Percentiles rank a stretch among this genome's conserved stretches.
phyloP scores from a whole-genome alignment of 768 basidiomycete species.

The Austroboletus festivus region DNA sequence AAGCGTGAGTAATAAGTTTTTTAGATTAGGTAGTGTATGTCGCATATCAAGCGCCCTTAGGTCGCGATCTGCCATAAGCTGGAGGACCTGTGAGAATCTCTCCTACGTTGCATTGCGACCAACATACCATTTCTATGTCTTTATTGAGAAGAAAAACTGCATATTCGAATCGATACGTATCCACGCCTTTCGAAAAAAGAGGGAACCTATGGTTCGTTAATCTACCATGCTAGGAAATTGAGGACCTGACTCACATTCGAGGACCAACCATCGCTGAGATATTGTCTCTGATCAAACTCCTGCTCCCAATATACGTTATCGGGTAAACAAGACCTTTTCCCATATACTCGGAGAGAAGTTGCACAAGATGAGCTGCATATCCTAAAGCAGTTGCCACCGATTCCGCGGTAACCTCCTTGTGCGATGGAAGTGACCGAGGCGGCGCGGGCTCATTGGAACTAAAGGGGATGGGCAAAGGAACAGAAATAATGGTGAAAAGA shows the following conservation, averaged over 20 bases:
- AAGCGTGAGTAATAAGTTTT: constrained; percentile 85
- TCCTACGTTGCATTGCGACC: neutral
- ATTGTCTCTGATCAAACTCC: constrained; percentile 87
- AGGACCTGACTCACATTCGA: constrained; percentile 65
- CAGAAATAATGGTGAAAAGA: constrained; percentile 82
- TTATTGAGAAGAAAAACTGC: constrained; percentile 96
- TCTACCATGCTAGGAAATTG: neutral
- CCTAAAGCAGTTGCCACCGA: constrained; percentile 86
- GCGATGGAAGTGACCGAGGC: constrained; percentile 62
- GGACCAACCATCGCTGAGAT: constrained; percentile 96
- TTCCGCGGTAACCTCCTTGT: constrained; percentile 79
- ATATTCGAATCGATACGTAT: constrained; percentile 96
- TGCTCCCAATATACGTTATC: constrained; percentile 84
- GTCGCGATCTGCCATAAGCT: constrained; percentile 92
- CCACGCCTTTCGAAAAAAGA: constrained; percentile 89
- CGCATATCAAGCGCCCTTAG: constrained; percentile 88
- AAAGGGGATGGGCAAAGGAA: constrained; percentile 88
- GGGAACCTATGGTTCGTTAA: constrained; percentile 69
- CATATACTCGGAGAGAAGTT: constrained; percentile 76
- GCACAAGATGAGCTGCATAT: constrained; percentile 83
- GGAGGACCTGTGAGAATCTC: constrained; percentile 7
- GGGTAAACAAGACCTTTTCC: constrained; percentile 82
- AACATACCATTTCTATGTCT: constrained; percentile 84
- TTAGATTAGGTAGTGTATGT: constrained; percentile 95
- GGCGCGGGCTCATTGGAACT: constrained; percentile 77